Evolutionary conservation across 1,139 yeast species (phyloP).

Genomic region (Taphrina wiesneri): DNA sequence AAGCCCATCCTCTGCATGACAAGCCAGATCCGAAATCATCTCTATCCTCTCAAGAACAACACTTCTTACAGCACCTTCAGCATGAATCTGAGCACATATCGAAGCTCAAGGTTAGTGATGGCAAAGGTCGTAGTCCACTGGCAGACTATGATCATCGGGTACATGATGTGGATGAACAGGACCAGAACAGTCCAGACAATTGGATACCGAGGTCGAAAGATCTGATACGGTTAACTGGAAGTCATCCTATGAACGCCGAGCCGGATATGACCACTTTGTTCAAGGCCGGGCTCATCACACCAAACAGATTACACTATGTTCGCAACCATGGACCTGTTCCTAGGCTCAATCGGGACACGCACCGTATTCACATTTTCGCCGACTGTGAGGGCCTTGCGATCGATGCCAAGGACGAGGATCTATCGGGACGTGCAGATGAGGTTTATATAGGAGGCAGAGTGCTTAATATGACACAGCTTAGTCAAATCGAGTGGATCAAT

Average conservation of each 20-base stretch:
- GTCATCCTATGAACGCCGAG: slow-evolving; percentile 47
- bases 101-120: not conserved
- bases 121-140: not conserved
- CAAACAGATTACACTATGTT: slow-evolving; percentile 45
- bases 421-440: slow-evolving; percentile 40
- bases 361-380: slow-evolving; percentile 43
- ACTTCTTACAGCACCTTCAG: slow-evolving; percentile 3
- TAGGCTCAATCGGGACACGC: slow-evolving; percentile 37
- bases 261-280: slow-evolving; percentile 43
- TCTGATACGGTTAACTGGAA: slow-evolving; percentile 45
- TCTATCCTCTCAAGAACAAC: not conserved
- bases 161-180: not conserved
- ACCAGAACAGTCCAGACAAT: slow-evolving; percentile 40
- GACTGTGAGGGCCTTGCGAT: not conserved
- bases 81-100: slow-evolving; percentile 6
- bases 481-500: slow-evolving; percentile 43
- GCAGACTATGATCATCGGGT: slow-evolving; percentile 9
- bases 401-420: not conserved
- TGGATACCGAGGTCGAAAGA: slow-evolving; percentile 45
- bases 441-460: slow-evolving; percentile 42
- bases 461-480: slow-evolving; percentile 40
- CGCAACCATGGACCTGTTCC: slow-evolving; percentile 48
- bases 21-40: slow-evolving; percentile 1
- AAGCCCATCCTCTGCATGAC: not conserved
- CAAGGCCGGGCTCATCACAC: slow-evolving; percentile 45